Percentiles rank a stretch among this genome's conserved stretches.
Evolutionary conservation across 768 basidiomycete species (phyloP).

Genomic region (Russula abietina): DNA sequence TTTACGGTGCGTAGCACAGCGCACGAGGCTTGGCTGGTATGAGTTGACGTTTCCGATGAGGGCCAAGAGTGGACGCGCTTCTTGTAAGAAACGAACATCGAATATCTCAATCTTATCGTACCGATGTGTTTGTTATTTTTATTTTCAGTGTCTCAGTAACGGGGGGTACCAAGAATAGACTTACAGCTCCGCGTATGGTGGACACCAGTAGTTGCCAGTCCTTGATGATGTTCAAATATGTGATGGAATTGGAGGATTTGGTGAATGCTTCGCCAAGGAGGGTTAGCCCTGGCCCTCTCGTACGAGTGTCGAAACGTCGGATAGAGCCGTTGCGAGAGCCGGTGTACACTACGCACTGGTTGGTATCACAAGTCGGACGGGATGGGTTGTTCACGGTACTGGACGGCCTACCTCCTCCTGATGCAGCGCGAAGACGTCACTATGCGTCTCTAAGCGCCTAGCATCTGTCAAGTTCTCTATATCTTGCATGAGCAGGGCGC

Average conservation of each 20-base stretch:
- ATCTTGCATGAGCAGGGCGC: conserved; percentile 48
- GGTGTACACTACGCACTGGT: conserved; percentile 24
- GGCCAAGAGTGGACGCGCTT: conserved; percentile 38
- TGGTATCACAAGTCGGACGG: background rate
- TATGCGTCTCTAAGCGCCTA: conserved; percentile 44
- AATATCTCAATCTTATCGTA: conserved; percentile 50
- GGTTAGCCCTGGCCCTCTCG: conserved; percentile 30
- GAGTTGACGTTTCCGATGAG: conserved; percentile 57
- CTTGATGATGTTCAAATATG: conserved; percentile 45
- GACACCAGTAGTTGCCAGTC: conserved; percentile 51
- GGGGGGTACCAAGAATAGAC: conserved; percentile 20
- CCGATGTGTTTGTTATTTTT: conserved; percentile 1
- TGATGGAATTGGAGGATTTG: conserved; percentile 41
- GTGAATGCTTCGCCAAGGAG: conserved; percentile 39
- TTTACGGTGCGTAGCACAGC: conserved; percentile 23
- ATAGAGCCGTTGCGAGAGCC: conserved; percentile 51
- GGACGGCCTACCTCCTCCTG: conserved; percentile 42
- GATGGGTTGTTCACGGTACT: background rate
- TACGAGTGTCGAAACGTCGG: conserved; percentile 47
- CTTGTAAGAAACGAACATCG: conserved; percentile 54
- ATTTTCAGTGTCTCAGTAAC: background rate
- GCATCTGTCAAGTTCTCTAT: conserved; percentile 37
- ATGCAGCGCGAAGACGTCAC: conserved; percentile 59
- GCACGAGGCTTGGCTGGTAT: conserved; percentile 46
- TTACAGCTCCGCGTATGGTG: conserved; percentile 55